phyloP scores from a whole-genome alignment of 371 early-diverging fungal genomes.

The Dichotomocladium elegans region DNA sequence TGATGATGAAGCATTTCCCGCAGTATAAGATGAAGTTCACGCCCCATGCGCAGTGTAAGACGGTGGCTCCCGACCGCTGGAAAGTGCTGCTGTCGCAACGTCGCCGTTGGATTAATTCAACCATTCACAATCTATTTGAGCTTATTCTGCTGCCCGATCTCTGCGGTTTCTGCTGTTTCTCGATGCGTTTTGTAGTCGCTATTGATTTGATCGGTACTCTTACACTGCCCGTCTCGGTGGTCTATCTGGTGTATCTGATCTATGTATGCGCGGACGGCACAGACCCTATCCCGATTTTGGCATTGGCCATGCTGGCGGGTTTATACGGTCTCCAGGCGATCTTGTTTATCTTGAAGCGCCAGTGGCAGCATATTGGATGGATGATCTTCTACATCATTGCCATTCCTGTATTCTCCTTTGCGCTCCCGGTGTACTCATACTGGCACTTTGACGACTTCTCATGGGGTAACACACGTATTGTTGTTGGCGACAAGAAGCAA shows the following conservation, averaged over 20 bases:
- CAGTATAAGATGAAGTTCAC: slow-evolving; percentile 97
- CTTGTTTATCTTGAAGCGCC: slow-evolving; percentile 80
- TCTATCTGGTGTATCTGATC: slow-evolving; percentile 78
- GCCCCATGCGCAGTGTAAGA: slow-evolving; percentile 93
- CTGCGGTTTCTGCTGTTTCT: slow-evolving; percentile 96
- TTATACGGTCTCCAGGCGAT: slow-evolving; percentile 84
- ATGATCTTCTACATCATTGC: slow-evolving; percentile 91
- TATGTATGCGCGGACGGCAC: slow-evolving; percentile 54
- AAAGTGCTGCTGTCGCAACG: slow-evolving; percentile 83
- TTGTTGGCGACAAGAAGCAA: slow-evolving; percentile 68
- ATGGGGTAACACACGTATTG: slow-evolving; percentile 90
- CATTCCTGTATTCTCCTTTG: slow-evolving; percentile 81
- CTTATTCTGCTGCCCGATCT: slow-evolving; percentile 79
- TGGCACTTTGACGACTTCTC: slow-evolving; percentile 94
- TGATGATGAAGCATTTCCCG: slow-evolving; percentile 98
- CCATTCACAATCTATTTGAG: slow-evolving; percentile 96
- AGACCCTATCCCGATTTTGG: slow-evolving; percentile 51
- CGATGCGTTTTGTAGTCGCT: slow-evolving; percentile 93
- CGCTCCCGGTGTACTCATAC: slow-evolving; percentile 78
- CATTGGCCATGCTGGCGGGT: slow-evolving; percentile 62
- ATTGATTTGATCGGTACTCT: slow-evolving; percentile 92
- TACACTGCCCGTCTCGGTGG: slow-evolving; percentile 90
- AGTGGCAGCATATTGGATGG: slow-evolving; percentile 97
- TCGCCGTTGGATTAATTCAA: slow-evolving; percentile 98
- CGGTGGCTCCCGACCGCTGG: slow-evolving; percentile 97